Evolutionary conservation across 371 early-diverging fungal species (phyloP).

Genomic region (Apophysomyces elegans): DNA sequence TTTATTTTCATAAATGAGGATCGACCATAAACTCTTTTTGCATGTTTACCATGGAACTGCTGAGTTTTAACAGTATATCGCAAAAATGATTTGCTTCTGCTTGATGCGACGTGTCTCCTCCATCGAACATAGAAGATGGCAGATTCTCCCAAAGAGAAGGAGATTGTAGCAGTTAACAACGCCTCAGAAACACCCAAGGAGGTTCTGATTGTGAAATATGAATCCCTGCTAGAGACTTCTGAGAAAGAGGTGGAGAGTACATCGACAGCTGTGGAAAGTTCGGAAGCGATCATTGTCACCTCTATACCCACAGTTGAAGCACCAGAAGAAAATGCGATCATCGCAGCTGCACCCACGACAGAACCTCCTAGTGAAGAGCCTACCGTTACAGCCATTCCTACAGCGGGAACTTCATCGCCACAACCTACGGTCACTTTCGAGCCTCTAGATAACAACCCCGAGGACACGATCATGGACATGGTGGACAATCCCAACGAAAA

Average conservation of each 20-base stretch:
- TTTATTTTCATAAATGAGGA: not conserved
- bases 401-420: not conserved
- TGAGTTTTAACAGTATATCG: not conserved
- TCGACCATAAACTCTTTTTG: not conserved
- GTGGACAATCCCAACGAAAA: too few species aligned
- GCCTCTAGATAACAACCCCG: too few species aligned
- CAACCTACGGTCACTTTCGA: too few species aligned
- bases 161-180: not conserved
- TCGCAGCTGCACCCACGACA: not conserved
- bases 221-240: not conserved
- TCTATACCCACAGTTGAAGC: not conserved
- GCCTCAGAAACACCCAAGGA: conserved; percentile 1
- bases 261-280: not conserved
- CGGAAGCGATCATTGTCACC: not conserved
- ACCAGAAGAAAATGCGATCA: not conserved
- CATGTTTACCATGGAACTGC: not conserved
- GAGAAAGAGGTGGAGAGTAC: not conserved
- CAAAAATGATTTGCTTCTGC: not conserved
- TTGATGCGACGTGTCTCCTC: not conserved
- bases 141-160: not conserved
- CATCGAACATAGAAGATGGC: not conserved
- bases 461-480: too few species aligned
- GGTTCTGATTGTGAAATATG: not conserved
- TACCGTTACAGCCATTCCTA: not conserved
- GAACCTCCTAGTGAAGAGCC: not conserved